Percentiles rank a stretch among this genome's conserved stretches.
These are phyloP conservation scores for Exobasidium cylindrosporum DNA, from an alignment of 1,284 basidiomycete genomes.

Conservation along the genomic window DNA sequence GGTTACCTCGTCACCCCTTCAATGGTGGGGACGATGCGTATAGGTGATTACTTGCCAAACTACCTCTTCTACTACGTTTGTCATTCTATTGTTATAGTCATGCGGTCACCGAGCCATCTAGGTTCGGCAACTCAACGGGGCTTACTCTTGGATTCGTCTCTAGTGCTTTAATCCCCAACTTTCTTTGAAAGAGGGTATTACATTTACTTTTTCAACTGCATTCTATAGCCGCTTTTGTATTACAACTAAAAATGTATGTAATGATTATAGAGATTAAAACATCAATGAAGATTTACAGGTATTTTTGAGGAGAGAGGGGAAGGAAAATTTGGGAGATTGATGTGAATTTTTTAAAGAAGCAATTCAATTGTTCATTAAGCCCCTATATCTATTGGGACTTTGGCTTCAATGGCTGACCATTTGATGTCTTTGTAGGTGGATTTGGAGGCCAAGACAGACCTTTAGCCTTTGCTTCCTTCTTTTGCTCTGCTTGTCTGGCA, in stretches of 20 bases:
- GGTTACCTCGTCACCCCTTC: background rate
- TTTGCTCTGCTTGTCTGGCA: slow-evolving; percentile 49
- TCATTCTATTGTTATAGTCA: slow-evolving; percentile 11
- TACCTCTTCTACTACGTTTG: slow-evolving; percentile 1
- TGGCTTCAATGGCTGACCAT: slow-evolving; percentile 8
- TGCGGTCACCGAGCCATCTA: slow-evolving; percentile 8
- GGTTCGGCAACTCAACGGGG: slow-evolving; percentile 12
- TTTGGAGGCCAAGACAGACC: slow-evolving; percentile 17
- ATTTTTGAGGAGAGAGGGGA: too few species aligned
- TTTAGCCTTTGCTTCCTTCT: slow-evolving; percentile 24
- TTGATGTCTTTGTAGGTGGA: slow-evolving; percentile 16
- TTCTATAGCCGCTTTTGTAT: too few species aligned
- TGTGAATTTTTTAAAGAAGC: too few species aligned
- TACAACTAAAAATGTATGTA: too few species aligned
- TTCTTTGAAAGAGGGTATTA: background rate
- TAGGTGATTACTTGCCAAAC: background rate
- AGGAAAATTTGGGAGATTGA: too few species aligned
- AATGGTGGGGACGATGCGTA: background rate
- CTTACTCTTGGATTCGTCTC: slow-evolving; percentile 15
- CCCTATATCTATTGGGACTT: slow-evolving; percentile 7
- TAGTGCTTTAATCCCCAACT: background rate
- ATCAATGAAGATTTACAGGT: too few species aligned
- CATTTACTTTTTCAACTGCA: background rate
- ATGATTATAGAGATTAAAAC: too few species aligned
- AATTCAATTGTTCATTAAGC: too few species aligned